phyloP scores from a whole-genome alignment of 148 eudicot genomes.

The Diospyros lotus region DNA sequence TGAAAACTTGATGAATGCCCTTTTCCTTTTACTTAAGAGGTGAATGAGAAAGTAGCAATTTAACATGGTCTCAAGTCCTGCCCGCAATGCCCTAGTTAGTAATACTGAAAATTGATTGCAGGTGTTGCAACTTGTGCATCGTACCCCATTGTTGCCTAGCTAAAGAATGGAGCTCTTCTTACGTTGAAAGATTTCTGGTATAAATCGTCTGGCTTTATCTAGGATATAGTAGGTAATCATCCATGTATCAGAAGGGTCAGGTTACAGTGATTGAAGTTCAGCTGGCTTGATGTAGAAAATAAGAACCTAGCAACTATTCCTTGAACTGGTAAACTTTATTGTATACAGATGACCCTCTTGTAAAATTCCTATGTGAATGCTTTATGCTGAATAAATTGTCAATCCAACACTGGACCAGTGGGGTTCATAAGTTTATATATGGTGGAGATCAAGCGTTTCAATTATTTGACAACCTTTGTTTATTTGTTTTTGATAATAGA shows the following conservation, averaged over 20 bases:
- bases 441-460: too few species aligned
- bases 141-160: constrained; percentile 64
- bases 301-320: constrained; percentile 11
- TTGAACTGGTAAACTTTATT: not conserved
- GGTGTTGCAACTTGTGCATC: constrained; percentile 98
- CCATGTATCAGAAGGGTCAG: not conserved
- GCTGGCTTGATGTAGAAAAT: constrained; percentile 24
- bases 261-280: constrained; percentile 1
- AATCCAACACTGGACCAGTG: not conserved
- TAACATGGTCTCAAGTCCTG: not conserved
- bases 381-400: not conserved
- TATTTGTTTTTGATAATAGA: too few species aligned
- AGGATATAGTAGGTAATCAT: constrained; percentile 5
- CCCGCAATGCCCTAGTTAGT: not conserved
- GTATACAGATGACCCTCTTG: not conserved
- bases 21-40: too few species aligned
- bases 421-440: too few species aligned
- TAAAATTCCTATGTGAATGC: not conserved
- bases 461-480: too few species aligned
- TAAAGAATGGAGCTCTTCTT: not conserved
- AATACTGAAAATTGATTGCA: constrained; percentile 26
- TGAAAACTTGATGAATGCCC: too few species aligned
- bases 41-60: too few species aligned
- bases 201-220: constrained; percentile 3
- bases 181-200: not conserved